Percentiles rank a stretch among this genome's conserved stretches.
Conservation (phyloP, 1,284 basidiomycete genomes). For the Ceratobasidium sp. region DNA sequence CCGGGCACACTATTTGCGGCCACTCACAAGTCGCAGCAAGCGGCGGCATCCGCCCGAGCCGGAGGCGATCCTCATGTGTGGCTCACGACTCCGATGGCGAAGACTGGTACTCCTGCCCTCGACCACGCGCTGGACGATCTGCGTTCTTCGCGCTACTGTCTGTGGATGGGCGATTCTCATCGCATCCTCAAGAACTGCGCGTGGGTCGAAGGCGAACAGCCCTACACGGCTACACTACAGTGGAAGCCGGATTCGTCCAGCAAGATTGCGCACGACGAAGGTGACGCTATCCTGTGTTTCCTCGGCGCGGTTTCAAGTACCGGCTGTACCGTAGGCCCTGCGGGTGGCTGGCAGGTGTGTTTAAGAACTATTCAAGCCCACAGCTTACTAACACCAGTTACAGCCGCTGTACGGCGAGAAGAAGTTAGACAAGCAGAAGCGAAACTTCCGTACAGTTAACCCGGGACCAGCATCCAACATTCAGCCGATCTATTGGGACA, state of each 20-base stretch:
- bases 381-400: neutral
- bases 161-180: conserved; percentile 1
- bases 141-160: neutral
- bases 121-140: conserved; percentile 1
- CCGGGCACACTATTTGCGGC: no score
- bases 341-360: neutral
- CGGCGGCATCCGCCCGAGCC: no score
- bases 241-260: neutral
- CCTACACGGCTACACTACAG: neutral
- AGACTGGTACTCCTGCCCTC: neutral
- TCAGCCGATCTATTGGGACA: neutral
- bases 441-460: neutral
- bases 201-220: neutral
- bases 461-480: neutral
- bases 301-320: neutral
- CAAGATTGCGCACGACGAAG: neutral
- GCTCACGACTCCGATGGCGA: no score
- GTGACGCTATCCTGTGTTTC: neutral
- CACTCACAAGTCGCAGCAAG: no score
- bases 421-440: neutral
- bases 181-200: neutral
- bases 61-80: no score
- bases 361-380: neutral
- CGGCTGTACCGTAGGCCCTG: neutral
- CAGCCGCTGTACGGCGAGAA: neutral